Conservation (phyloP, 2,329 filamentous ascomycete genomes). For the Cryphonectria japonica region DNA sequence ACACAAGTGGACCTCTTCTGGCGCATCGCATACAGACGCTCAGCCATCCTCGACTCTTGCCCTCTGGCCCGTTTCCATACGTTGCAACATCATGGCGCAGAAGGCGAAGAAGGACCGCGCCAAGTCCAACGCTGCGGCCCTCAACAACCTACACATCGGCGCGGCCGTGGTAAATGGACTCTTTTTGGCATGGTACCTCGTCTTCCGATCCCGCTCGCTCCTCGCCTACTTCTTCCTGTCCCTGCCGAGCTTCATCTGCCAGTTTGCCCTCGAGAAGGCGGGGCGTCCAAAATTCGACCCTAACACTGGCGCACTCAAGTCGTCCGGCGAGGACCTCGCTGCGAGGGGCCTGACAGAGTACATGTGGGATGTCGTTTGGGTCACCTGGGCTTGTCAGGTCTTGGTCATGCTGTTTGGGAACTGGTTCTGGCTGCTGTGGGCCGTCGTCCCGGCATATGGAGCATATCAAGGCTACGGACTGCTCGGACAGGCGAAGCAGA, state of each 20-base stretch:
- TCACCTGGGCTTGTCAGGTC: conserved; percentile 80
- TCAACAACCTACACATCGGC: conserved; percentile 82
- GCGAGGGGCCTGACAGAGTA: conserved; percentile 92
- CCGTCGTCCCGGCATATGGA: conserved; percentile 59
- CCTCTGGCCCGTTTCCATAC: background rate
- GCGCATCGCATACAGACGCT: background rate
- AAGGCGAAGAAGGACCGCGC: conserved; percentile 70
- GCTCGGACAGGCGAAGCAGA: conserved; percentile 56
- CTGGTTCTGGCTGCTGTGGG: conserved; percentile 66
- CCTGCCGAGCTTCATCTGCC: conserved; percentile 74
- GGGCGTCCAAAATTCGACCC: conserved; percentile 77
- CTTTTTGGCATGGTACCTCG: conserved; percentile 74
- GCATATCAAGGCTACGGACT: conserved; percentile 58
- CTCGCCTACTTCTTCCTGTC: conserved; percentile 74
- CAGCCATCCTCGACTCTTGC: conserved; percentile 11
- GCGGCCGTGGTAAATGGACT: conserved; percentile 71
- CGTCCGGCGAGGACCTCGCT: conserved; percentile 83
- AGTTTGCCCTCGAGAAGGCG: conserved; percentile 83
- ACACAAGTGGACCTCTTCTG: background rate
- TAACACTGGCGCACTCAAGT: conserved; percentile 67
- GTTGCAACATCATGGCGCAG: conserved; percentile 54
- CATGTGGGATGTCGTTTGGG: conserved; percentile 96
- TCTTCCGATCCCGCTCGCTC: conserved; percentile 67
- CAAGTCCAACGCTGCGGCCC: conserved; percentile 74
- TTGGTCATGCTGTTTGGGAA: conserved; percentile 81